phyloP scores from a whole-genome alignment of 371 early-diverging fungal genomes.

The Nematocida ausubeli region DNA sequence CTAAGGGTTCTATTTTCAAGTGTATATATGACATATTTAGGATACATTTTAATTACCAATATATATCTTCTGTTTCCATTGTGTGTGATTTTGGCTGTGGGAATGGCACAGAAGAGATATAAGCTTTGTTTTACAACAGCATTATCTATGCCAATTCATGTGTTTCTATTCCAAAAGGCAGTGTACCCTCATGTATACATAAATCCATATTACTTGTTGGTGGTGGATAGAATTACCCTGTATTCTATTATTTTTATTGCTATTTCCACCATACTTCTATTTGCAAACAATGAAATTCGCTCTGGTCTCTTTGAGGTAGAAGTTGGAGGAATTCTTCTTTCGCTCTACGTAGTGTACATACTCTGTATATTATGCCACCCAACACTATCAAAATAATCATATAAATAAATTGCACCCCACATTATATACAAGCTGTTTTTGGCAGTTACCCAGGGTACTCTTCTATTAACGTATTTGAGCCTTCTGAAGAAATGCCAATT shows the following conservation, averaged over 20 bases:
- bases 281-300: slow-evolving; percentile 39
- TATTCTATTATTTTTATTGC: slow-evolving; percentile 22
- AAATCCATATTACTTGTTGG: background rate
- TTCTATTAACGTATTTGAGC: too few species aligned
- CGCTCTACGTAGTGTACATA: slow-evolving; percentile 10
- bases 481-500: too few species aligned
- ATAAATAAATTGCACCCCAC: background rate
- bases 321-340: slow-evolving; percentile 21
- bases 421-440: too few species aligned
- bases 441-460: too few species aligned
- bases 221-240: background rate
- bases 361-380: background rate
- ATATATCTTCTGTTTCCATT: background rate
- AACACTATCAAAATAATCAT: background rate
- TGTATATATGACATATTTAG: background rate
- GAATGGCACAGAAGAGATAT: background rate
- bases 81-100: background rate
- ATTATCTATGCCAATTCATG: background rate
- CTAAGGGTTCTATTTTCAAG: background rate
- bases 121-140: background rate
- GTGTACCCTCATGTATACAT: background rate
- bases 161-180: background rate
- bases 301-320: slow-evolving; percentile 45
- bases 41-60: background rate
- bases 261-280: slow-evolving; percentile 22